Percentiles rank a stretch among this genome's conserved stretches.
phyloP scores from a whole-genome alignment of 225 moss, liverwort and hornwort species.

The Straminergon stramineum region DNA sequence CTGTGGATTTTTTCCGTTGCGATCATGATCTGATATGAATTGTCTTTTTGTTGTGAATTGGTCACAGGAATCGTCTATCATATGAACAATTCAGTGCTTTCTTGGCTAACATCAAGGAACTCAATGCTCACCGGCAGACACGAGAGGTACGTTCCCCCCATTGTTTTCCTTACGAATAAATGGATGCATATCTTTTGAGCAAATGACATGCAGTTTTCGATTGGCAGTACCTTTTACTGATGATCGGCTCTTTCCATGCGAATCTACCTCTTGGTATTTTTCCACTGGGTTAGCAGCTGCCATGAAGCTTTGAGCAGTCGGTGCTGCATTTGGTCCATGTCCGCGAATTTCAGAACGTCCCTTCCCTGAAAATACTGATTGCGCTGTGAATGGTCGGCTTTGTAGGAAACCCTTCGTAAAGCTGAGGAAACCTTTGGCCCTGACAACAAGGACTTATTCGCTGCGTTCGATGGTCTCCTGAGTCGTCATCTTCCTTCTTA shows the following conservation, averaged over 20 bases:
- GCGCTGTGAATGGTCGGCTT: background rate
- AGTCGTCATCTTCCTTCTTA: slow-evolving; percentile 82
- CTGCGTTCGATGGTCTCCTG: slow-evolving; percentile 75
- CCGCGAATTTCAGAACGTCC: background rate
- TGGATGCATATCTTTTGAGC: background rate
- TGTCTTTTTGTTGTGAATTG: background rate
- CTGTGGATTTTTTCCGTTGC: background rate
- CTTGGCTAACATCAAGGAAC: slow-evolving; percentile 51
- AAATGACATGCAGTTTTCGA: background rate
- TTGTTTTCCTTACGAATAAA: background rate
- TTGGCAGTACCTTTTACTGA: background rate
- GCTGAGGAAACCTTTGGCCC: slow-evolving; percentile 92
- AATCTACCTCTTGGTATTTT: background rate
- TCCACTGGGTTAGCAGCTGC: background rate
- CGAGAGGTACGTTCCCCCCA: slow-evolving; percentile 3
- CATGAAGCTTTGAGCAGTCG: background rate
- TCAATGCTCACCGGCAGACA: slow-evolving; percentile 47
- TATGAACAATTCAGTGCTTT: slow-evolving; percentile 50
- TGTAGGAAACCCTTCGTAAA: slow-evolving; percentile 78
- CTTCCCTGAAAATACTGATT: background rate
- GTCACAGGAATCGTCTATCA: slow-evolving; percentile 32
- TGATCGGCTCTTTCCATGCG: background rate
- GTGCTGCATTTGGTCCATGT: background rate
- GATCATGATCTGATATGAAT: background rate
- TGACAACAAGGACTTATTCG: slow-evolving; percentile 89